Base-by-base conservation (phyloP, 352 stramenopile species). In the Pythium coloratum region DNA sequence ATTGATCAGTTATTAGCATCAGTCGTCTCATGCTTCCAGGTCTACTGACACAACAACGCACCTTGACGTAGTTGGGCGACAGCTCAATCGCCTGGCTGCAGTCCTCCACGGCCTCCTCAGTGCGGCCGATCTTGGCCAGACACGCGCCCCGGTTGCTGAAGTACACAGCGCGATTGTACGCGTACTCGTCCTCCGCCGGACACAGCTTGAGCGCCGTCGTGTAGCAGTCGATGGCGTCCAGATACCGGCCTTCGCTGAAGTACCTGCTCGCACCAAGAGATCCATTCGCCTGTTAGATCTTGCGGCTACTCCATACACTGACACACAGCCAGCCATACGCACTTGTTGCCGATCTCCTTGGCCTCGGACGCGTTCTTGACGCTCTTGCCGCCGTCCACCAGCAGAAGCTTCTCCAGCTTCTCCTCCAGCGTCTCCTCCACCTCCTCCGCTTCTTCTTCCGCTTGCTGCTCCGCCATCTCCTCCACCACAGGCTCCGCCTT, bases 1-100 rank as follows among this genome's bases (percentile, higher is more conserved):
- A 32, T 62, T 38, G 20, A 30, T 33, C 20, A 24, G 20, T 24
- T 24, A 24, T 24, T 24, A 24, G 20, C 20, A 24, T 24, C 20
- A 24, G 20, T 24, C 20, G 20, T 24, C 20, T 24, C 20, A 24
- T 24, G 20, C 20, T 24, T 40, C 38, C 59, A 65, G 4, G 44
- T 64, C 6, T 42, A 7, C 6, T 60, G 51, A 24, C 20, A 0
- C 0, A 24, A 24, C 20, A 18, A 14, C 40, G 1, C 49, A 83
- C 96, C 78, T 99, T 99, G 62, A 98, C 76, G 76, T 99, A 99
- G n/a, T 68, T 90, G 10, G 96, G 93, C 65, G 98, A 97, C 32
- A 98, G 84, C 42, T 97, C 86, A 65, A 99, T 82, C 5, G 97
- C 88, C 46, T 98, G 82, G 28, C 88, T 91, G 80, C 94, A 98